Evolutionary conservation across 768 basidiomycete species (phyloP).

Genomic region (Hortiboletus flavorubellus): DNA sequence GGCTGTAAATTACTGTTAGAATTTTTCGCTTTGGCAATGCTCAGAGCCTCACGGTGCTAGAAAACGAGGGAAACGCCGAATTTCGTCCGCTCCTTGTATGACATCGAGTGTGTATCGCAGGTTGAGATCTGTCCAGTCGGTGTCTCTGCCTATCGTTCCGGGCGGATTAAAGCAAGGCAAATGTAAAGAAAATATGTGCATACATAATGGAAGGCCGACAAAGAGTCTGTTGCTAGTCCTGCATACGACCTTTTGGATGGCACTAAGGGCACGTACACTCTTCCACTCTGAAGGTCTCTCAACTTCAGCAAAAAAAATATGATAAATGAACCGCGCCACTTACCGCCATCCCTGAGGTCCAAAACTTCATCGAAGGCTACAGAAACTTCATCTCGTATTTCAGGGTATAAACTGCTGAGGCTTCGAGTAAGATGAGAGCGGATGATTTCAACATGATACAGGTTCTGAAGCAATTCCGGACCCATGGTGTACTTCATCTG

Average conservation of each 20-base stretch:
- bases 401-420: constrained; percentile 21
- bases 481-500: constrained; percentile 40
- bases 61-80: constrained; percentile 30
- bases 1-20: too few species aligned
- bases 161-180: too few species aligned
- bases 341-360: constrained; percentile 16
- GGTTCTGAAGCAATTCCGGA: constrained; percentile 25
- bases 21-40: not conserved
- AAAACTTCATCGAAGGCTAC: constrained; percentile 40
- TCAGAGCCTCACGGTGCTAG: constrained; percentile 30
- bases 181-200: too few species aligned
- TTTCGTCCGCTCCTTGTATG: too few species aligned
- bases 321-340: not conserved
- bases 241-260: constrained; percentile 13
- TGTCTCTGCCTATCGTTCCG: too few species aligned
- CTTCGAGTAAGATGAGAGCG: constrained; percentile 38
- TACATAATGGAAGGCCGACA: constrained; percentile 38
- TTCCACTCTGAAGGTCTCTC: constrained; percentile 37
- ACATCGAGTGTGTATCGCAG: too few species aligned
- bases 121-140: too few species aligned
- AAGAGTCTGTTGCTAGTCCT: constrained; percentile 36
- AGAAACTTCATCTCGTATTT: constrained; percentile 31
- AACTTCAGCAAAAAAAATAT: not conserved
- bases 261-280: constrained; percentile 25
- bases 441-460: constrained; percentile 32